Base-by-base conservation (phyloP, 1,284 basidiomycete species). In the Tylopilus sp. region DNA sequence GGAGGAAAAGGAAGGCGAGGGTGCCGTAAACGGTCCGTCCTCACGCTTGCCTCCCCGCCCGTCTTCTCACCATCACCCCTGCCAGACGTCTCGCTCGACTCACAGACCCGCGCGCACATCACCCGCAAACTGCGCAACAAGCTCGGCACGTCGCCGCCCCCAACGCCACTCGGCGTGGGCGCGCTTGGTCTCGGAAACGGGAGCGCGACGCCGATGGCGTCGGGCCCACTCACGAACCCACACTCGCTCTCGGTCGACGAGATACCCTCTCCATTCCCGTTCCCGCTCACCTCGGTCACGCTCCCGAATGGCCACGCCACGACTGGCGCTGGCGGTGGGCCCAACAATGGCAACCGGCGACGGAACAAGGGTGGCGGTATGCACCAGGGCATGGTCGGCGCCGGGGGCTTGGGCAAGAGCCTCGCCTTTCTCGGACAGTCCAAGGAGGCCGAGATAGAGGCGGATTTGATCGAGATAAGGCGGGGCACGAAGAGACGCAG, bases 1-100 rank as follows among this genome's bases (percentile, higher is more conserved):
- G 53, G 89, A 92, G 58, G 88, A 91, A 73, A 90, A 90, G 63
- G 88, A 90, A 56, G 86, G 87, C 48, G 88, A 91, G 60, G 87
- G 87, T 25, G 82, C 79, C 22, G 75, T 80, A 48, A 83, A 80
- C 50, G 85, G 82, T 84, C 52, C 52, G 81, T 56, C 51, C 52
- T 29, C 44, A 33, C 39, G 11, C 37, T 28, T 19, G 28, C 20
- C 24, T 36, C n/a, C 19, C 28, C 19, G 6, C 25, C 24, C 36
- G 61, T 45, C 50, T 24, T 29, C 54, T 58, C 50, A 51, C 49
- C 24, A 44, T 15, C 33, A 7, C 9, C 19, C n/a, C 15, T 28
- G 26, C 32, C 43, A 88, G 87, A 90, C 61, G 80, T 81, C 26
- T 76, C 83, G 9, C 73, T 90, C 44, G 88, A 90, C 64, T 77